phyloP scores from a whole-genome alignment of 2,329 filamentous ascomycete species.

The Sporothrix brunneoviolacea region DNA sequence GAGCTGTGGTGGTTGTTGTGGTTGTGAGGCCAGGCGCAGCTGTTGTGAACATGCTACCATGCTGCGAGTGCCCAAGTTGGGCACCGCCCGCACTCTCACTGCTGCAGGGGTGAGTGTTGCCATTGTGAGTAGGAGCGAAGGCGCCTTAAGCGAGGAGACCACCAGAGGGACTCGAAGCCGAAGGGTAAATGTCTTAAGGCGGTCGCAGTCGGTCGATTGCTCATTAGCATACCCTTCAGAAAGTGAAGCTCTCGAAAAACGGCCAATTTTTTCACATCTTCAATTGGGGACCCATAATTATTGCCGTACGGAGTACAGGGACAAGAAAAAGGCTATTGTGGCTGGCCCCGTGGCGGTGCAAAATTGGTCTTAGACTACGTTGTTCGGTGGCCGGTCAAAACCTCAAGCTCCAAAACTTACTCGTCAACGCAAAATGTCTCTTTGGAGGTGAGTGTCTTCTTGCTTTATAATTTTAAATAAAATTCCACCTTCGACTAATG shows the following conservation, averaged over 20 bases:
- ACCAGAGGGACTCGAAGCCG: too few relatives aligned
- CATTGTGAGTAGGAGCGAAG: slow-evolving; percentile 1
- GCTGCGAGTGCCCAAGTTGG: not conserved
- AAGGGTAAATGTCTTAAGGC: too few relatives aligned
- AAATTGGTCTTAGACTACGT: not conserved
- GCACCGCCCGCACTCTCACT: not conserved
- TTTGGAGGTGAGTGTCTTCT: slow-evolving; percentile 20
- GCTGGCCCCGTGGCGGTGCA: slow-evolving; percentile 12
- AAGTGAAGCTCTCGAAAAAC: not conserved
- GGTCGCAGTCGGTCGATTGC: not conserved
- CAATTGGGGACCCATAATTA: not conserved
- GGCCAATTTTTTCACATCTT: slow-evolving; percentile 11
- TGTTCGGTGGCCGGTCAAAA: too few relatives aligned
- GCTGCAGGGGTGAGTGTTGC: slow-evolving; percentile 10
- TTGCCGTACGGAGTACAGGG: not conserved
- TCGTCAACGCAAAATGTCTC: slow-evolving; percentile 21
- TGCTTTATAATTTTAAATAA: not conserved
- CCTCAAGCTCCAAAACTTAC: not conserved
- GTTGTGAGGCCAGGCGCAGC: slow-evolving; percentile 1
- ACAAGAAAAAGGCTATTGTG: not conserved
- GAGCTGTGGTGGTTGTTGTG: not conserved
- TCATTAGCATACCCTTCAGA: not conserved
- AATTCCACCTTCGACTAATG: not conserved
- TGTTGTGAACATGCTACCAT: slow-evolving; percentile 3
- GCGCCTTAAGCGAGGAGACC: too few relatives aligned